A percentile compares a stretch with the other conserved stretches of the same genome.
Evolutionary conservation across 768 basidiomycete genomes (phyloP).

Genomic region (Mycena crocata): DNA sequence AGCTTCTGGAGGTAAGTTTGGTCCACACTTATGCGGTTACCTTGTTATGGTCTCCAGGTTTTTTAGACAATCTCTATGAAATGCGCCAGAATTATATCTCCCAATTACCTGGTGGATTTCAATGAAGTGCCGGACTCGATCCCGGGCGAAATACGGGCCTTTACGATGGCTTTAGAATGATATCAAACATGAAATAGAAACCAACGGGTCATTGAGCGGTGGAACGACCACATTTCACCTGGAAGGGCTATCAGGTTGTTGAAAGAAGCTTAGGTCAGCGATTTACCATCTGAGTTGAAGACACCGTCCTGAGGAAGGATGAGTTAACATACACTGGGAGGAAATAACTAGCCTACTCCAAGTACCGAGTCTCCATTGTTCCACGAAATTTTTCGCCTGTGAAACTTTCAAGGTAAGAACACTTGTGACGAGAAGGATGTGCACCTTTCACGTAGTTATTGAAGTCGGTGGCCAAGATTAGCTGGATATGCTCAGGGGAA

Average conservation of each 20-base stretch:
- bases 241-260: no score
- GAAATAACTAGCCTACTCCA: slow-evolving; percentile 4
- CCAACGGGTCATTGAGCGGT: slow-evolving; percentile 40
- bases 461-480: slow-evolving; percentile 44
- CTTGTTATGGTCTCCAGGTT: no score
- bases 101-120: no score
- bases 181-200: no score
- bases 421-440: not conserved
- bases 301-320: slow-evolving; percentile 36
- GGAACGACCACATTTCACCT: slow-evolving; percentile 34
- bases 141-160: slow-evolving; percentile 36
- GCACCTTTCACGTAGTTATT: slow-evolving; percentile 41
- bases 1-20: no score
- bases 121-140: slow-evolving; percentile 39
- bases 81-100: no score
- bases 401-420: not conserved
- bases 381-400: slow-evolving; percentile 6
- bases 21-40: no score
- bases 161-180: no score
- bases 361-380: slow-evolving; percentile 19
- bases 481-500: slow-evolving; percentile 37
- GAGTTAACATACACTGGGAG: slow-evolving; percentile 31
- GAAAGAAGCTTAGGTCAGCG: no score
- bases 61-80: no score
- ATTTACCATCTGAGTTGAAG: slow-evolving; percentile 44